A percentile compares a stretch with the other conserved stretches of the same genome.
These are phyloP conservation scores for Alternaria conjuncta DNA, from an alignment of 2,329 filamentous ascomycete genomes.

Conservation along the genomic window DNA sequence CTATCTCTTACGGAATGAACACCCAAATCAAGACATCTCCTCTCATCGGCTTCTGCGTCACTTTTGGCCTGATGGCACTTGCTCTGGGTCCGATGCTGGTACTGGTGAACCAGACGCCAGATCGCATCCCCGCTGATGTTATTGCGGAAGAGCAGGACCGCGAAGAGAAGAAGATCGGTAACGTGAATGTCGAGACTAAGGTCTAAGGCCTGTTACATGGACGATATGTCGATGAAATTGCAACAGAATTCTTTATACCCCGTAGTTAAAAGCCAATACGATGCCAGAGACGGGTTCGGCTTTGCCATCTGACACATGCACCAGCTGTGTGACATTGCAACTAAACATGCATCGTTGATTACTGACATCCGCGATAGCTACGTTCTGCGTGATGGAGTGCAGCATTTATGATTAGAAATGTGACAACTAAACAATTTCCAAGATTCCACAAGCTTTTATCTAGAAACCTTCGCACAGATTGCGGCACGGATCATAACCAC, in stretches of 20 bases:
- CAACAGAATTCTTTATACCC: not conserved
- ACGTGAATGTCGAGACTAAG: conserved; percentile 19
- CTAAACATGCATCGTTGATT: not conserved
- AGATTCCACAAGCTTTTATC: not conserved
- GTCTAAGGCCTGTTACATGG: conserved; percentile 6
- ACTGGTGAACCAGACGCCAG: conserved; percentile 40
- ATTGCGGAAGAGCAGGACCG: conserved; percentile 33
- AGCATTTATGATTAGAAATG: not conserved
- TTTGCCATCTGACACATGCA: not conserved
- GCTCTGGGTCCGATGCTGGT: conserved; percentile 41
- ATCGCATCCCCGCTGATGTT: conserved; percentile 41
- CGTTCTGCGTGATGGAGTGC: not conserved
- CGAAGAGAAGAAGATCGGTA: conserved; percentile 22
- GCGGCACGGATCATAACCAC: not conserved
- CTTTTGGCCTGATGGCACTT: conserved; percentile 40
- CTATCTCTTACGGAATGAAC: conserved; percentile 40
- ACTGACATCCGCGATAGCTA: not conserved
- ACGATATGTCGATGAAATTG: not conserved
- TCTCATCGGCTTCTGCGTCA: conserved; percentile 40
- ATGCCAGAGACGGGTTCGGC: not conserved
- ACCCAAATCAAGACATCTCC: conserved; percentile 37
- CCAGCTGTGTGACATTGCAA: not conserved
- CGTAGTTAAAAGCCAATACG: not conserved
- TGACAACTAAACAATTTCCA: no score
- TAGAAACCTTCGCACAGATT: not conserved